A percentile compares a stretch with the other conserved stretches of the same genome.
Conservation (phyloP, 257 asterid species). For the Datura wrightii region DNA sequence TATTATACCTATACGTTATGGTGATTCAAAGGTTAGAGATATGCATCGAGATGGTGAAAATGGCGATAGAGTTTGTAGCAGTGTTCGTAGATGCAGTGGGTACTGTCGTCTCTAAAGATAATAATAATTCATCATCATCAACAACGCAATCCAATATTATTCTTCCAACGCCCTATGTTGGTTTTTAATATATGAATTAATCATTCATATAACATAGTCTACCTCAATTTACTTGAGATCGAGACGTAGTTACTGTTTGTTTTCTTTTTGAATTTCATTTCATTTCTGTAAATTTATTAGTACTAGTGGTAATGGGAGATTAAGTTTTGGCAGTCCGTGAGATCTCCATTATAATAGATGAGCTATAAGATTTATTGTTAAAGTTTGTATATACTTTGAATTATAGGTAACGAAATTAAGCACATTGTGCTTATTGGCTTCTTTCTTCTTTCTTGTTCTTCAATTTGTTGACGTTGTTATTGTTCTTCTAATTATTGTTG, state of each 20-base stretch:
- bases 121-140: neutral
- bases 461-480: neutral
- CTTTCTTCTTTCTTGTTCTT: neutral
- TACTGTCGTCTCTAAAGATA: neutral
- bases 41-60: neutral
- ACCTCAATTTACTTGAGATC: neutral
- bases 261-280: neutral
- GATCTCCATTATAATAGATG: neutral
- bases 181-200: neutral
- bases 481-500: too few species aligned
- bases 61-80: neutral
- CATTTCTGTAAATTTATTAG: neutral
- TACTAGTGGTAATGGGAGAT: neutral
- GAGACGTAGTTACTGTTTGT: neutral
- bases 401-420: neutral
- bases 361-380: neutral
- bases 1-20: neutral
- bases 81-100: slow-evolving; percentile 15
- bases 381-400: neutral
- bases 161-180: slow-evolving; percentile 22
- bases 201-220: neutral
- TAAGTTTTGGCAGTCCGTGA: slow-evolving; percentile 1
- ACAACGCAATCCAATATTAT: neutral
- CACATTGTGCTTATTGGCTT: neutral
- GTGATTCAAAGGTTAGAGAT: slow-evolving; percentile 12